Percentiles rank a stretch among this genome's conserved stretches.
Conservation (phyloP, 2,329 filamentous ascomycete species). For the Pseudogymnoascus sp. region DNA sequence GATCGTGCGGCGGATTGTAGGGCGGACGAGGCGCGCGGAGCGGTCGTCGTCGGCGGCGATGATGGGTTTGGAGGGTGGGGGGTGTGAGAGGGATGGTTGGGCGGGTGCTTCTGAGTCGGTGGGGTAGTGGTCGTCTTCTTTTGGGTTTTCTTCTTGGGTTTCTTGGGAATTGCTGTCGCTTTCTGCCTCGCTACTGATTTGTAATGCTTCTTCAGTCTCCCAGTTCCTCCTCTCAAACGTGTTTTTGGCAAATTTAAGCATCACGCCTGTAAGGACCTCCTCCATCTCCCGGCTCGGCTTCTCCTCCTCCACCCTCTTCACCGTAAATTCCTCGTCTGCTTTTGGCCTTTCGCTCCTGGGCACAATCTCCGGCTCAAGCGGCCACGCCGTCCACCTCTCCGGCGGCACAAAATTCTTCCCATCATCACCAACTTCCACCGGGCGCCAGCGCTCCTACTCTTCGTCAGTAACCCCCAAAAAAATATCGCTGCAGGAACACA, state of each 20-base stretch:
- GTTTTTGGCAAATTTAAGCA: conserved; percentile 62
- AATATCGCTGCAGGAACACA: not conserved
- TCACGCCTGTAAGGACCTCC: conserved; percentile 61
- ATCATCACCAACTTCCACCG: conserved; percentile 28
- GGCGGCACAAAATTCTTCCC: conserved; percentile 42
- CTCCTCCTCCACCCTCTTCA: conserved; percentile 37
- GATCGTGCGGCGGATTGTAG: conserved; percentile 65
- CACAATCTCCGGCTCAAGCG: conserved; percentile 56
- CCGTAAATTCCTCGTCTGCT: conserved; percentile 45
- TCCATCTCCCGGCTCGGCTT: conserved; percentile 58
- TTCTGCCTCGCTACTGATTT: conserved; percentile 8
- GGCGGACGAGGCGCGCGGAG: conserved; percentile 58
- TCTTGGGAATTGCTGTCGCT: conserved; percentile 17
- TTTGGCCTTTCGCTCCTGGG: conserved; percentile 48
- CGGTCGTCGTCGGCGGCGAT: conserved; percentile 65
- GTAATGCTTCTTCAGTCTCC: conserved; percentile 17
- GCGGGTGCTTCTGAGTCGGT: not conserved
- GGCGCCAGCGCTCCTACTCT: conserved; percentile 31
- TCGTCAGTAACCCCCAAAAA: not conserved
- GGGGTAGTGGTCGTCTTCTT: not conserved
- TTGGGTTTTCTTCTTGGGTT: conserved; percentile 17
- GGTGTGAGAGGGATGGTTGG: not conserved
- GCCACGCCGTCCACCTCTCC: conserved; percentile 79
- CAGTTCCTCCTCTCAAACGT: conserved; percentile 44
- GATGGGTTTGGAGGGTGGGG: conserved; percentile 38